Evolutionary conservation across 2,329 filamentous ascomycete species (phyloP).

Genomic region (Aureobasidium subglaciale): DNA sequence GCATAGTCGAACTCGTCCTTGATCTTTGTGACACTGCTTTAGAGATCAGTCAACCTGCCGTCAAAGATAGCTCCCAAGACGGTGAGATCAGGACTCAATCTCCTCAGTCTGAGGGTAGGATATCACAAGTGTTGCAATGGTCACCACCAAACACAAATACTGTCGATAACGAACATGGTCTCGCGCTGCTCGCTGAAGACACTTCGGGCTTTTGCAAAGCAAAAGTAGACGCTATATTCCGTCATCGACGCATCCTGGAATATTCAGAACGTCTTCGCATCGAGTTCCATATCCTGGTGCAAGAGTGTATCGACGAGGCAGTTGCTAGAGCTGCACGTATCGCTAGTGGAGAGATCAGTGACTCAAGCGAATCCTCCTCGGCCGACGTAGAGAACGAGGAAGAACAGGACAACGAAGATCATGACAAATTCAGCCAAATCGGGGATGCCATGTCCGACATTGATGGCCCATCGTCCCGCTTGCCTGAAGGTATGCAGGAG

Average conservation of each 20-base stretch:
- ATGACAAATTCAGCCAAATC: slow-evolving; percentile 19
- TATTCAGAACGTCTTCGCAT: slow-evolving; percentile 93
- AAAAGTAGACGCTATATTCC: slow-evolving; percentile 88
- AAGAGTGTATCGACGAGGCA: slow-evolving; percentile 91
- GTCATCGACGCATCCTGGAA: slow-evolving; percentile 87
- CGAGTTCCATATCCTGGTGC: slow-evolving; percentile 85
- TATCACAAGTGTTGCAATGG: slow-evolving; percentile 93
- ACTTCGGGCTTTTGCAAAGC: slow-evolving; percentile 76
- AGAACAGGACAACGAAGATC: slow-evolving; percentile 44
- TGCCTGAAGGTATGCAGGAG: slow-evolving; percentile 11
- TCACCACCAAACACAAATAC: slow-evolving; percentile 89
- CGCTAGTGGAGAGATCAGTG: slow-evolving; percentile 74
- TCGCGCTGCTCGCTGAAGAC: slow-evolving; percentile 81
- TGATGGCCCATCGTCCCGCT: not conserved
- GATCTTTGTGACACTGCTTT: slow-evolving; percentile 93
- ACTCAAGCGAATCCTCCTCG: slow-evolving; percentile 49
- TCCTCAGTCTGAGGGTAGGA: slow-evolving; percentile 89
- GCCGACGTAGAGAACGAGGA: slow-evolving; percentile 23
- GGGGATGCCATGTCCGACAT: slow-evolving; percentile 8
- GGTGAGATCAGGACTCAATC: slow-evolving; percentile 88
- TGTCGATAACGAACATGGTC: slow-evolving; percentile 84
- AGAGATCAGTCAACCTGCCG: slow-evolving; percentile 87
- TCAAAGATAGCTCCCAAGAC: slow-evolving; percentile 69
- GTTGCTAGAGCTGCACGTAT: slow-evolving; percentile 84
- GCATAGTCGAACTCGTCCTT: slow-evolving; percentile 89